These are phyloP conservation scores for Dactylonectria estremocensis DNA, from an alignment of 2,329 filamentous ascomycete genomes.

Conservation along the genomic window DNA sequence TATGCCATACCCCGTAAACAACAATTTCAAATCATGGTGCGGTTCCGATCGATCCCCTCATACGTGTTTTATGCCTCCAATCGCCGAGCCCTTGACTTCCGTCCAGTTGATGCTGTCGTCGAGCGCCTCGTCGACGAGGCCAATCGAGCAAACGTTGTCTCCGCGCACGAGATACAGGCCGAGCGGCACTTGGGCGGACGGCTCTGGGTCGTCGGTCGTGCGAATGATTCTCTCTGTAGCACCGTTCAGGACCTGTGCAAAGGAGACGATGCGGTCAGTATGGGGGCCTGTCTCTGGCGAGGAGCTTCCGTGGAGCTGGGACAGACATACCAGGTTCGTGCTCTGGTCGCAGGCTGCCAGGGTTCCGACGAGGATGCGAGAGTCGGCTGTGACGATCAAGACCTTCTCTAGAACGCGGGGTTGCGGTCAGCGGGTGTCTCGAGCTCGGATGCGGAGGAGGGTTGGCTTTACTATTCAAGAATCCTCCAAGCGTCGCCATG, in stretches of 20 bases:
- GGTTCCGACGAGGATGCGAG: constrained; percentile 86
- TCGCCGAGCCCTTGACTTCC: constrained; percentile 86
- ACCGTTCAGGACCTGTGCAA: constrained; percentile 78
- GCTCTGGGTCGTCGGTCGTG: constrained; percentile 85
- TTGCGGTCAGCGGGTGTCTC: background rate
- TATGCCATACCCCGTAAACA: constrained; percentile 41
- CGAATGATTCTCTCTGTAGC: constrained; percentile 93
- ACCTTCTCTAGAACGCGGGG: constrained; percentile 80
- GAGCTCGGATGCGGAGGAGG: constrained; percentile 28
- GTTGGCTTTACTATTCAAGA: constrained; percentile 59
- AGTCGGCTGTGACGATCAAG: constrained; percentile 91
- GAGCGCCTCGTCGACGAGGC: constrained; percentile 89
- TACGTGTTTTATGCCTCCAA: constrained; percentile 87
- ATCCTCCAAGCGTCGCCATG: constrained; percentile 63
- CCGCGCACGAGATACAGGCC: constrained; percentile 94
- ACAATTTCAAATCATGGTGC: constrained; percentile 26
- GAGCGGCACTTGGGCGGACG: constrained; percentile 84
- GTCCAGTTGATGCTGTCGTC: constrained; percentile 94
- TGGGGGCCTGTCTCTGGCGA: background rate
- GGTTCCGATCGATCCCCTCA: constrained; percentile 47
- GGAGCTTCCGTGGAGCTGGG: background rate
- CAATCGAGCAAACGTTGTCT: constrained; percentile 93
- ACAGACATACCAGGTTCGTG: constrained; percentile 81
- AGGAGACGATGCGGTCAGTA: constrained; percentile 34
- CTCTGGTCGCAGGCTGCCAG: constrained; percentile 90